Base-by-base conservation (phyloP, 2,329 filamentous ascomycete genomes). In the Diaporthe humulicola region DNA sequence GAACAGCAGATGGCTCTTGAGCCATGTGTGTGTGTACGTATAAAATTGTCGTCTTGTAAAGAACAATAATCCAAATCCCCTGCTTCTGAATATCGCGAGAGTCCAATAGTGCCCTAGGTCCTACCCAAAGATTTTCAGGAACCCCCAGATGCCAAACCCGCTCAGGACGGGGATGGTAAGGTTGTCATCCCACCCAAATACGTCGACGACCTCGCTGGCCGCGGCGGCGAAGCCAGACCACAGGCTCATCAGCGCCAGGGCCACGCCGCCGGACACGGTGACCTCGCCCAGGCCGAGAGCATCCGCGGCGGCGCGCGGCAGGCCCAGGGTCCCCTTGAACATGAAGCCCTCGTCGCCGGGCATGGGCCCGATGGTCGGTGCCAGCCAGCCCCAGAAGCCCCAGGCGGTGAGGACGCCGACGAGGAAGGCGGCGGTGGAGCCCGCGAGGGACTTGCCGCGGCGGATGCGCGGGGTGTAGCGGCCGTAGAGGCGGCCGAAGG, bases 161-260 rank as follows among this genome's bases (percentile, higher is more conserved):
- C 95, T 98, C 67, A 99, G 88, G 36, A 98, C 92, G 2, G 97
- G 97, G 83, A 99, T 99, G 67, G 96, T 98, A 79, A 99, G 87
- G 84, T 99, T 99, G 85, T 99, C 97, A 81, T 99, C 97, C 94
- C 95, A 96, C 64, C 95, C 95, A 82, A 95, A 98, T 0, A 98
- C 81, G 85, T 99, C 95, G 60, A 98, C 89, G 22, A 96, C 93
- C 85, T 99, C 97, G 81, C 95, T 98, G 58, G 92, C 92, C 73
- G 95, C 95, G 56, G 95, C 97, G 71, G 96, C 91, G 57, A 98
- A 85, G n/a, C 97, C 97, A 9, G 96, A 96, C 86, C 94, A 95
- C 52, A 98, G 78, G 81, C 95, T 95, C 90, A 98, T 92, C 74
- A 95, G 87, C 5, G 91, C 93, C 48, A 98, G 87, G 1, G 97